These are phyloP conservation scores for Volvox africanus DNA, from an alignment of 139 green algal species.

Conservation along the genomic window DNA sequence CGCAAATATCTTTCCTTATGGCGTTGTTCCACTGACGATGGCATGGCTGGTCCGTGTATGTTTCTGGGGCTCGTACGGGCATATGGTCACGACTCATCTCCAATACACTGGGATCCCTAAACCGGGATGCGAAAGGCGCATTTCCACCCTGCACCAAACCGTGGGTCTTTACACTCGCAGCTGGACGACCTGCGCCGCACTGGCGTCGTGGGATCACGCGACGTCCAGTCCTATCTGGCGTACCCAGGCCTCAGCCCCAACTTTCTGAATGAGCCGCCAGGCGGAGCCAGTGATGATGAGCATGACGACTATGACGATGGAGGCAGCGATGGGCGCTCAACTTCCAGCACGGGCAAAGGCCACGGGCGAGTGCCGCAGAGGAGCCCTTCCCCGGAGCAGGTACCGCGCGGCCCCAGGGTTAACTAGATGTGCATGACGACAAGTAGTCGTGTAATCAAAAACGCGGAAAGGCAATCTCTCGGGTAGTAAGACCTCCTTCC, in stretches of 20 bases:
- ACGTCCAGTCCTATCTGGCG: neutral
- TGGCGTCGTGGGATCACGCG: neutral
- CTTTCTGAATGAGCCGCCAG: conserved; percentile 8
- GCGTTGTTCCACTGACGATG: no score
- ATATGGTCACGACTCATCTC: no score
- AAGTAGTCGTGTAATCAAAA: no score
- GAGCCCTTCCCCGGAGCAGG: neutral
- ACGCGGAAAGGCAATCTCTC: no score
- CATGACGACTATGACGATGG: neutral
- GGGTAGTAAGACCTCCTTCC: no score
- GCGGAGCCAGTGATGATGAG: neutral
- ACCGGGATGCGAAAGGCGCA: no score
- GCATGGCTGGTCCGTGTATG: no score
- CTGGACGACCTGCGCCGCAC: conserved; percentile 20
- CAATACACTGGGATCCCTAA: no score
- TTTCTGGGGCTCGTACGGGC: no score
- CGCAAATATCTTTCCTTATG: no score
- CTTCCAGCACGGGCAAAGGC: neutral
- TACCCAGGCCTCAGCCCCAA: conserved; percentile 36
- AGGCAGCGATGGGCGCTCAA: neutral
- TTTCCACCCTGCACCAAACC: no score
- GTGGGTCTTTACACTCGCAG: neutral
- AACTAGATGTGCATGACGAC: no score
- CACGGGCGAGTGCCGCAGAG: neutral
- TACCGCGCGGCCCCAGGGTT: neutral